Evolutionary conservation across 2,329 filamentous ascomycete species (phyloP).

Genomic region (Mycocentrospora acerina): DNA sequence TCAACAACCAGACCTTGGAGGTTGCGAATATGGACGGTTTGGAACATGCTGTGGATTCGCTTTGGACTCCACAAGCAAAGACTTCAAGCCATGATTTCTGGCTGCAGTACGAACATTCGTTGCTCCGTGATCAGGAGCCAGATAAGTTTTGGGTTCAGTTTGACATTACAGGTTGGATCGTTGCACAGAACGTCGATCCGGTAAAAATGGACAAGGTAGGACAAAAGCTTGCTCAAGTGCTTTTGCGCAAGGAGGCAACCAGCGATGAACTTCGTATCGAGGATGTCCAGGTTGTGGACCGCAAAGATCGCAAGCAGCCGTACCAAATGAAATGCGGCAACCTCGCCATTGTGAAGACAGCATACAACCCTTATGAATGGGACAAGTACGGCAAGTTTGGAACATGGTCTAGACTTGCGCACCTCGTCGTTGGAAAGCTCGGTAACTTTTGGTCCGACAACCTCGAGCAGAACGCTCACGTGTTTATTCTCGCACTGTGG

Average conservation of each 20-base stretch:
- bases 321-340: conserved; percentile 32
- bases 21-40: conserved; percentile 7
- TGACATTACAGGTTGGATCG: conserved; percentile 23
- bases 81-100: conserved; percentile 12
- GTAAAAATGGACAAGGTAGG: conserved; percentile 14
- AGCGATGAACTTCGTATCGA: conserved; percentile 18
- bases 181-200: conserved; percentile 2
- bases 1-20: conserved; percentile 16
- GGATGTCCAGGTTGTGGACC: conserved; percentile 25
- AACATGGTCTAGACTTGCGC: conserved; percentile 19
- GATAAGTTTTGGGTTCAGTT: conserved; percentile 28
- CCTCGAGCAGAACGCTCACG: conserved; percentile 11
- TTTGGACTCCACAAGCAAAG: conserved; percentile 12
- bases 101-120: conserved; percentile 28
- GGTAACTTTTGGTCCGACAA: conserved; percentile 9
- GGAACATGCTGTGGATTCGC: conserved; percentile 5
- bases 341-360: conserved; percentile 23
- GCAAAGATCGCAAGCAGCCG: conserved; percentile 18
- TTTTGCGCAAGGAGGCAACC: conserved; percentile 13
- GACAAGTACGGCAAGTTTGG: conserved; percentile 32
- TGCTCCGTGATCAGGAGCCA: conserved; percentile 16
- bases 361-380: conserved; percentile 32
- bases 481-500: conserved; percentile 18
- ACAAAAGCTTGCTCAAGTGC: conserved; percentile 30
- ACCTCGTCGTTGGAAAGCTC: conserved; percentile 12